Conservation (phyloP, 352 stramenopile species). For the Phytophthora meadii region DNA sequence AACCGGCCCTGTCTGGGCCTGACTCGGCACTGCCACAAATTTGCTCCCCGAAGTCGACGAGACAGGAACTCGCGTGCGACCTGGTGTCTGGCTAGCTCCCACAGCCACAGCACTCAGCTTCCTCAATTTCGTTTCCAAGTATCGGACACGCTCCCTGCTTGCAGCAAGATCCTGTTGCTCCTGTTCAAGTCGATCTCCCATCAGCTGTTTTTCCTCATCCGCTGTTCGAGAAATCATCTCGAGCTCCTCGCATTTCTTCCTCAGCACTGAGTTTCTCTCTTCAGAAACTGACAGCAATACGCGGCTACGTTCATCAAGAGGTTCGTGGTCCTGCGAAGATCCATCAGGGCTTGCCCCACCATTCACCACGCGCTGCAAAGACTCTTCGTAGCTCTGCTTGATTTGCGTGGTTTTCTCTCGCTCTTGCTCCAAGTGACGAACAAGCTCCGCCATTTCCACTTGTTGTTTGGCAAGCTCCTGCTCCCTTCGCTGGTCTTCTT, state of each 20-base stretch:
- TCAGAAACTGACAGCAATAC: slow-evolving; percentile 81
- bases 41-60: slow-evolving; percentile 26
- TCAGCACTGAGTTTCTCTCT: slow-evolving; percentile 72
- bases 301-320: slow-evolving; percentile 65
- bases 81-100: slow-evolving; percentile 18
- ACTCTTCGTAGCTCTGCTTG: slow-evolving; percentile 87
- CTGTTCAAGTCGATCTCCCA: slow-evolving; percentile 53
- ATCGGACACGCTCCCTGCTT: slow-evolving; percentile 67
- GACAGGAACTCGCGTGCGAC: slow-evolving; percentile 23
- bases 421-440: slow-evolving; percentile 69
- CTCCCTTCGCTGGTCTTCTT: slow-evolving; percentile 85
- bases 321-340: slow-evolving; percentile 30
- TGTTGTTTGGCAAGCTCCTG: slow-evolving; percentile 79
- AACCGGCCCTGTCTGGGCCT: slow-evolving; percentile 39
- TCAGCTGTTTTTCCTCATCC: slow-evolving; percentile 58
- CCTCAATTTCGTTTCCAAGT: slow-evolving; percentile 67
- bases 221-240: slow-evolving; percentile 48
- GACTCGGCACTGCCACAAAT: slow-evolving; percentile 14
- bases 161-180: slow-evolving; percentile 59
- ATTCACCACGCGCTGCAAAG: slow-evolving; percentile 76
- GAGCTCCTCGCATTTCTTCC: slow-evolving; percentile 82
- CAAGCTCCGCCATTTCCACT: slow-evolving; percentile 74
- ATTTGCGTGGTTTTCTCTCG: slow-evolving; percentile 79
- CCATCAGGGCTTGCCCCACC: slow-evolving; percentile 26
- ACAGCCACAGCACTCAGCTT: slow-evolving; percentile 42